phyloP scores from a whole-genome alignment of 257 asterid species.

The Linaria vulgaris region DNA sequence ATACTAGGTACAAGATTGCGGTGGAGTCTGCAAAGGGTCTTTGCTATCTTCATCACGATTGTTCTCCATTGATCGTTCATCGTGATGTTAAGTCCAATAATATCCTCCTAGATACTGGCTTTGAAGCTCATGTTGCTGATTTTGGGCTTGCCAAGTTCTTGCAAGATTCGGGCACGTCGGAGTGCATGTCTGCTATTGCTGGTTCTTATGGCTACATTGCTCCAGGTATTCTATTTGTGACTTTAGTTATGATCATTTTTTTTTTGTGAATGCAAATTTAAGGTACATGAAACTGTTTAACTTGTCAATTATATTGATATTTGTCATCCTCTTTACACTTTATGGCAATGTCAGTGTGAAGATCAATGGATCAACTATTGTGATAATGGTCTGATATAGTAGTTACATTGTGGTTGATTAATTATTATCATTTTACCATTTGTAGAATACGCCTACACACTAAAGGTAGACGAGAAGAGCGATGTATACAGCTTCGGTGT shows the following conservation, averaged over 20 bases:
- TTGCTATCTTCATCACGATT: conserved; percentile 95
- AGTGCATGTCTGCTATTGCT: conserved; percentile 99
- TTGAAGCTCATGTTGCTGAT: conserved; percentile 98
- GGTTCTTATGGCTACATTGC: conserved; percentile 98
- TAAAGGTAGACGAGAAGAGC: conserved; percentile 95
- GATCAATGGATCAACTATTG: neutral
- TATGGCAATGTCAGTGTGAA: too few relatives aligned
- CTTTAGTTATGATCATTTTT: neutral
- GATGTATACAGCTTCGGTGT: conserved; percentile 97
- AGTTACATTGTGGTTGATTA: neutral
- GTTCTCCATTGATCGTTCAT: conserved; percentile 90
- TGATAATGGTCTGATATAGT: neutral
- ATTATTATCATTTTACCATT: neutral
- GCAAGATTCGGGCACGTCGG: conserved; percentile 91
- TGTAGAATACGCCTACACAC: conserved; percentile 92
- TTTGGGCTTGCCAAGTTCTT: conserved; percentile 96
- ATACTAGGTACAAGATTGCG: conserved; percentile 80
- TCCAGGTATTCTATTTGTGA: conserved; percentile 57
- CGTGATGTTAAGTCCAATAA: conserved; percentile 95
- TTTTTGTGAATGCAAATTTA: too few relatives aligned
- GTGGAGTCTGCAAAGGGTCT: conserved; percentile 95
- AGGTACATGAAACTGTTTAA: conserved; percentile 9
- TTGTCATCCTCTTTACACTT: conserved; percentile 16
- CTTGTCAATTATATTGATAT: conserved; percentile 17
- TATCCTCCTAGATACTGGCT: conserved; percentile 70